A percentile compares a stretch with the other conserved stretches of the same genome.
Evolutionary conservation across 1,284 basidiomycete species (phyloP).

Genomic region (Agroathelia rolfsii): DNA sequence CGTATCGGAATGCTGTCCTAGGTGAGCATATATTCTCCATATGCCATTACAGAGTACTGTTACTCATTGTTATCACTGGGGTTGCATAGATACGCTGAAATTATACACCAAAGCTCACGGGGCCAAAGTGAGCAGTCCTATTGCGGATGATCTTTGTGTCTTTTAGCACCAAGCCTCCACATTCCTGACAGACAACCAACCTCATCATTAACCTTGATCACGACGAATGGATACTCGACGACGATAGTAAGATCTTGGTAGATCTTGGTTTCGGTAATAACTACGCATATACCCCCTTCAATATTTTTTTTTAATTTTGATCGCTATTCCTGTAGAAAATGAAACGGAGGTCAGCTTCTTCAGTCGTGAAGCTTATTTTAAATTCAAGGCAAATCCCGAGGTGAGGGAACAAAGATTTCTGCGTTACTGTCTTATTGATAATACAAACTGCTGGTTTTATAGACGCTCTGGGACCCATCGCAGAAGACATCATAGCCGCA

Average conservation of each 20-base stretch:
- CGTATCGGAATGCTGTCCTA: constrained; percentile 63
- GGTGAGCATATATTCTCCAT: constrained; percentile 37
- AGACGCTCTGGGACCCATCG: constrained; percentile 45
- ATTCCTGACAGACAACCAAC: constrained; percentile 90
- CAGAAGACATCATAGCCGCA: constrained; percentile 2
- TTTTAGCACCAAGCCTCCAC: no score
- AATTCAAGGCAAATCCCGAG: constrained; percentile 75
- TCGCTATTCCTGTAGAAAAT: no score
- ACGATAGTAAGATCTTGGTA: constrained; percentile 54
- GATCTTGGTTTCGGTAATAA: constrained; percentile 63
- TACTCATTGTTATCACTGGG: no score
- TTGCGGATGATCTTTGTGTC: no score
- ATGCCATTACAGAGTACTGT: constrained; percentile 1
- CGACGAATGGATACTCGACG: constrained; percentile 83
- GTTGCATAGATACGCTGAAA: constrained; percentile 88
- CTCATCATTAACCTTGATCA: constrained; percentile 92
- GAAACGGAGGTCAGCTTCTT: constrained; percentile 93
- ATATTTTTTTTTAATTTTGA: constrained; percentile 4
- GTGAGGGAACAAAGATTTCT: constrained; percentile 29
- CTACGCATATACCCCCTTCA: constrained; percentile 1
- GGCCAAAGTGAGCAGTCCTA: constrained; percentile 67
- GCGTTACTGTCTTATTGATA: constrained; percentile 5
- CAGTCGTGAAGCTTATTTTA: constrained; percentile 65
- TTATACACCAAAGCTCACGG: constrained; percentile 93
- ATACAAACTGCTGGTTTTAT: constrained; percentile 3